Percentiles rank a stretch among this genome's conserved stretches.
Conservation (phyloP, 2,329 filamentous ascomycete species). For the Thyridium curvatum region DNA sequence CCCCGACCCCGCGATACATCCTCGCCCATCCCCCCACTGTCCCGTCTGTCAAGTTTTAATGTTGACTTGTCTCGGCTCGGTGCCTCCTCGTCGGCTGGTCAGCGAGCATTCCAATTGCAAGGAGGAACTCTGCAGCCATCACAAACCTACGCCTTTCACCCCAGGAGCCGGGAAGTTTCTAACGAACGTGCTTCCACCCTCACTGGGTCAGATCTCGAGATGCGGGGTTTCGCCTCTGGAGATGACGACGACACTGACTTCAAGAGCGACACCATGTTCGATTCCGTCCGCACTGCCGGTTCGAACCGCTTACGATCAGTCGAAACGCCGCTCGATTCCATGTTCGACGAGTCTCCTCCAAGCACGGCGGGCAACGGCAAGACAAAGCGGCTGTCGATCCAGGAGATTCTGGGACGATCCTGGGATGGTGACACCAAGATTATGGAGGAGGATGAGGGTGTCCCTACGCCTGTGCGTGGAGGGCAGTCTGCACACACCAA, state of each 20-base stretch:
- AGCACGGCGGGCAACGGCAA: constrained; percentile 47
- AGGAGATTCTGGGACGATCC: constrained; percentile 49
- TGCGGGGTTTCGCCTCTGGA: constrained; percentile 55
- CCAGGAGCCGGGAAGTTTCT: constrained; percentile 28
- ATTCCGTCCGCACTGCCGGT: constrained; percentile 66
- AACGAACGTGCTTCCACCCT: constrained; percentile 57
- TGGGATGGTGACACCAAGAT: constrained; percentile 52
- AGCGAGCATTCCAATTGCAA: constrained; percentile 31
- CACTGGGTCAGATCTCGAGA: constrained; percentile 64
- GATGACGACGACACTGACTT: constrained; percentile 76
- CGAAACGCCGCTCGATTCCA: constrained; percentile 68
- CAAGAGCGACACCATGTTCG: constrained; percentile 70
- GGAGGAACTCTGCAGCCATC: constrained; percentile 29
- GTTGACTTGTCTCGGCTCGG: constrained; percentile 44
- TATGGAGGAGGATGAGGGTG: constrained; percentile 55
- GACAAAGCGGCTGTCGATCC: constrained; percentile 50
- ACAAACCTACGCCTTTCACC: constrained; percentile 24
- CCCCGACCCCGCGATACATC: constrained; percentile 38
- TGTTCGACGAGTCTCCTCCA: constrained; percentile 74
- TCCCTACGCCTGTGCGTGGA: constrained; percentile 41
- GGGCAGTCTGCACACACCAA: too few species aligned
- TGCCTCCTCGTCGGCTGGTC: constrained; percentile 29
- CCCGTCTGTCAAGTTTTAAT: constrained; percentile 48
- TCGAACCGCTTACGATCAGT: constrained; percentile 61
- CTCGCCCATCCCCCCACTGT: constrained; percentile 50